phyloP scores from a whole-genome alignment of 768 basidiomycete species.

The Suillus occidentalis region DNA sequence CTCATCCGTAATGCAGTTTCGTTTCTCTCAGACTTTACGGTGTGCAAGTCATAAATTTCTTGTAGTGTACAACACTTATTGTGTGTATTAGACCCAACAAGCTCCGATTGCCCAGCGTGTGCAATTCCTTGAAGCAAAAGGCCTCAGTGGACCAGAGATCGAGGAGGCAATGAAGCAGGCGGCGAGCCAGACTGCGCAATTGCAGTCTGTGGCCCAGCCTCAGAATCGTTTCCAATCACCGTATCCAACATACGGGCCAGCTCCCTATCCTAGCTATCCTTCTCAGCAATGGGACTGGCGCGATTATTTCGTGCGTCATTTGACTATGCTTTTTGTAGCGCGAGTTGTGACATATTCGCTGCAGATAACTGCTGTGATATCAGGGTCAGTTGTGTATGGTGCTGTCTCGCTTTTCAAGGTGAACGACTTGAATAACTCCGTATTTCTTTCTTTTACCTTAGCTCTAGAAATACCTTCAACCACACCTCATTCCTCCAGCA shows the following conservation, averaged over 20 bases:
- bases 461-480: slow-evolving; percentile 81
- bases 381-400: slow-evolving; percentile 82
- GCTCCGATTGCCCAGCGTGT: slow-evolving; percentile 83
- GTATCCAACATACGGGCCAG: slow-evolving; percentile 48
- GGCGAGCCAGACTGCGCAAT: slow-evolving; percentile 27
- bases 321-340: neutral
- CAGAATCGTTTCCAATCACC: slow-evolving; percentile 21
- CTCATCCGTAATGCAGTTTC: slow-evolving; percentile 79
- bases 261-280: slow-evolving; percentile 38
- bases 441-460: slow-evolving; percentile 8
- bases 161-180: slow-evolving; percentile 78
- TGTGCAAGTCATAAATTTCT: slow-evolving; percentile 25
- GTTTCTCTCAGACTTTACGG: slow-evolving; percentile 86
- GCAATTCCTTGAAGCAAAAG: slow-evolving; percentile 95
- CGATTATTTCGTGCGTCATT: slow-evolving; percentile 84
- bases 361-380: slow-evolving; percentile 91
- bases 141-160: slow-evolving; percentile 80
- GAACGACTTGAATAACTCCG: slow-evolving; percentile 17
- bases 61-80: slow-evolving; percentile 9
- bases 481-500: slow-evolving; percentile 87
- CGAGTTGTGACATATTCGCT: slow-evolving; percentile 7
- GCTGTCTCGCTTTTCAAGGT: slow-evolving; percentile 80
- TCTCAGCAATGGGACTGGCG: slow-evolving; percentile 85
- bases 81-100: slow-evolving; percentile 57
- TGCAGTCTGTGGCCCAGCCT: slow-evolving; percentile 17